A percentile compares a stretch with the other conserved stretches of the same genome.
Evolutionary conservation across 805 yeast species (phyloP).

Genomic region (Yamadazyma takamatsuzukensis): DNA sequence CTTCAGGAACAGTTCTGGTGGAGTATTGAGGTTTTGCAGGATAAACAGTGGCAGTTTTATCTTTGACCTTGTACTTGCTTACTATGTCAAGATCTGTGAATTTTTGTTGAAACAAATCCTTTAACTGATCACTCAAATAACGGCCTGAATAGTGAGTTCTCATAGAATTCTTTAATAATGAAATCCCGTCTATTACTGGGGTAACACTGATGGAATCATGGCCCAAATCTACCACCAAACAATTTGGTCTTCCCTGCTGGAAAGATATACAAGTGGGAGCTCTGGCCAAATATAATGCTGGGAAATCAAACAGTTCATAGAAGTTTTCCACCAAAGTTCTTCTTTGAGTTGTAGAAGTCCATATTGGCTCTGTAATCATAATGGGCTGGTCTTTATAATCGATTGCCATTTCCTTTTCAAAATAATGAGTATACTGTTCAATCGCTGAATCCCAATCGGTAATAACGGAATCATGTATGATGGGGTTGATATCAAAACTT

Average conservation of each 20-base stretch:
- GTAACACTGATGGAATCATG: conserved; percentile 74
- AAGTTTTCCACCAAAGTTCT: conserved; percentile 66
- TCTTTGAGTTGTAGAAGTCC: conserved; percentile 71
- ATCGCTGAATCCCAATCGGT: conserved; percentile 83
- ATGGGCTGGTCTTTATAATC: conserved; percentile 69
- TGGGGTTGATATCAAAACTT: conserved; percentile 49
- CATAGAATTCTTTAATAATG: conserved; percentile 63
- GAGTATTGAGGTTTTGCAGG: conserved; percentile 25
- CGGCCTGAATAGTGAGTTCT: conserved; percentile 74
- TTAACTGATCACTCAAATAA: conserved; percentile 54
- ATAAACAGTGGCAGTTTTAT: conserved; percentile 36
- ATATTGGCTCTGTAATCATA: conserved; percentile 80
- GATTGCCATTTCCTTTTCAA: conserved; percentile 48
- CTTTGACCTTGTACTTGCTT: conserved; percentile 45
- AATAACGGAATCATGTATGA: conserved; percentile 59
- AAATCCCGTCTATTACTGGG: conserved; percentile 80
- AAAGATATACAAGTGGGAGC: conserved; percentile 86
- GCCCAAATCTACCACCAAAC: conserved; percentile 82
- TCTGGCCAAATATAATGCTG: conserved; percentile 78
- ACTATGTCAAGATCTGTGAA: conserved; percentile 13
- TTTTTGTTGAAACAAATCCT: conserved; percentile 33
- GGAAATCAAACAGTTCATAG: conserved; percentile 65
- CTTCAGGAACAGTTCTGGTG: conserved; percentile 19
- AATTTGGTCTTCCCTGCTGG: conserved; percentile 83
- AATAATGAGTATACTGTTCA: conserved; percentile 66